Conservation (phyloP, 2,329 filamentous ascomycete genomes). For the Fusarium oxysporum region DNA sequence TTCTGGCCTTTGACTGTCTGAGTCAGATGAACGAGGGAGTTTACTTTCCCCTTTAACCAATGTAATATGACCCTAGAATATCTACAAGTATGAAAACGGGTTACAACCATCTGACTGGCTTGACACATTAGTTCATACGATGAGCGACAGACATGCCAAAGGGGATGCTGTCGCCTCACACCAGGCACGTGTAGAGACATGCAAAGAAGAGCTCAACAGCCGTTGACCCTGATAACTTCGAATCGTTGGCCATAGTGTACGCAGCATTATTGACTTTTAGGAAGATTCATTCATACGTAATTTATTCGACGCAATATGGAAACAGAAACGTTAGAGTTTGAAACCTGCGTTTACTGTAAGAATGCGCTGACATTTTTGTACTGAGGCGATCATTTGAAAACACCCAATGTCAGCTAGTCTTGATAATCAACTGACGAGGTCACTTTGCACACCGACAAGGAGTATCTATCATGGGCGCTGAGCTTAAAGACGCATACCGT, state of each 20-base stretch:
- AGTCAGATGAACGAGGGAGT: neutral
- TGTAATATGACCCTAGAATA: neutral
- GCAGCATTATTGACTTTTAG: neutral
- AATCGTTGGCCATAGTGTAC: neutral
- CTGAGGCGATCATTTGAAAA: neutral
- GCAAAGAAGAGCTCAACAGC: neutral
- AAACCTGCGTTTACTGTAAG: neutral
- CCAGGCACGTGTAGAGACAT: neutral
- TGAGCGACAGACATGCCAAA: neutral
- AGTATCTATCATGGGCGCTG: too few species aligned
- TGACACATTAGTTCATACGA: neutral
- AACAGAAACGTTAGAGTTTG: neutral
- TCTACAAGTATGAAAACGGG: neutral
- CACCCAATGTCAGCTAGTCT: neutral
- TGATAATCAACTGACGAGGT: neutral
- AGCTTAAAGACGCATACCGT: too few species aligned
- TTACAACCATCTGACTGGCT: neutral
- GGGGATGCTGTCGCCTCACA: neutral
- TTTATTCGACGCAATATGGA: neutral
- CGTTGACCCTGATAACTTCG: neutral
- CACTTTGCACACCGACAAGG: too few species aligned
- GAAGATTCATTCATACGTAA: neutral
- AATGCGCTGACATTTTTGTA: neutral
- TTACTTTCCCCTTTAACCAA: neutral
- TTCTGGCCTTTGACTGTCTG: conserved; percentile 1